Evolutionary conservation across 352 stramenopile species (phyloP), one percentile per base, ranked within the genome.

Genomic region (Achlya hypogyna): DNA sequence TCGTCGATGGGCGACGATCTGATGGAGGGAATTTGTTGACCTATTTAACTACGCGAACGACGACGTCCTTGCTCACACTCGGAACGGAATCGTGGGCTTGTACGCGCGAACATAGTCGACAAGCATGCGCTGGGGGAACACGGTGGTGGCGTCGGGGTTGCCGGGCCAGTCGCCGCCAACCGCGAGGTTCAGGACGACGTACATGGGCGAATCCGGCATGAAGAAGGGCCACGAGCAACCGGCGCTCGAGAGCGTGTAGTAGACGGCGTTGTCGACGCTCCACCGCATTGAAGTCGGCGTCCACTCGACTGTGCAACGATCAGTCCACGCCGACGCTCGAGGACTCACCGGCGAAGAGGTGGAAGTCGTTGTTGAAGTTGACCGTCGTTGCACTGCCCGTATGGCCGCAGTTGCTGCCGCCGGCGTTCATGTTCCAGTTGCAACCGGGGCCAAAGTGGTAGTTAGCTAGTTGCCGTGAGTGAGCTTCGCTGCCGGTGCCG

Each of bases 1-100:
- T 67, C 60, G 29, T 67, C 60, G 34, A 23, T 59, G 38, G 32
- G 28, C n/a, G 60, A 67, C 60, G 42, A 54, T 5, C 51, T 67
- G 28, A 25, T 43, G 20, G 60, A 67, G 43, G 40, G 60, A 18
- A 35, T 60, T 23, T 67, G 60, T 29, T 65, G 8, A 38, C 38
- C 38, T 45, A 45, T 45, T 45, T 45, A 45, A 45, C 38, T 45
- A 10, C 38, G 38, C 2, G 6, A 45, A 42, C 34, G 38, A 45
- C n/a, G 6, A 45, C 6, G 34, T 42, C 34, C 6, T 45, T 10
- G 6, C n/a, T 9, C 38, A n/a, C 38, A 18, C 14, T 18, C 12
- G n/a, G 38, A 18, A 1, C 6, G n/a, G 2, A 45, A 10, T 45
- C 16, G 10, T n/a, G 4, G 20, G 35, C 4, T 53, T 47, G 45